These are phyloP conservation scores for Mucor racemosus DNA, from an alignment of 371 early-diverging fungal genomes.

Conservation along the genomic window DNA sequence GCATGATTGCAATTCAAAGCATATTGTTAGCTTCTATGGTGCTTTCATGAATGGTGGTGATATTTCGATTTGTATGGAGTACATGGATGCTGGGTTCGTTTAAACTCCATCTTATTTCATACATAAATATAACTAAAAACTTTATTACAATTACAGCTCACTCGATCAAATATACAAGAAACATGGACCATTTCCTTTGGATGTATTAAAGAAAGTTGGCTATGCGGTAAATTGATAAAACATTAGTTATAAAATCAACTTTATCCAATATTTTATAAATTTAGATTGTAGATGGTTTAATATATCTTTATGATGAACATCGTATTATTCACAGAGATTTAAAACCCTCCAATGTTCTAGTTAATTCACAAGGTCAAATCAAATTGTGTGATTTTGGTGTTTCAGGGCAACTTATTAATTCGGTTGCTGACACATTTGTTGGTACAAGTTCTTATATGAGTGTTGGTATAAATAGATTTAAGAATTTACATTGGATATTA, in stretches of 20 bases:
- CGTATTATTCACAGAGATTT: conserved; percentile 90
- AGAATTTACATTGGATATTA: background rate
- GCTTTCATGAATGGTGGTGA: conserved; percentile 83
- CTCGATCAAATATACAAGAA: conserved; percentile 81
- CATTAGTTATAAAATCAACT: too few species aligned
- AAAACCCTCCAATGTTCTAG: conserved; percentile 83
- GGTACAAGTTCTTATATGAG: conserved; percentile 94
- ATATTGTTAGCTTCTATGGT: conserved; percentile 91
- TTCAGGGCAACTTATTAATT: conserved; percentile 80
- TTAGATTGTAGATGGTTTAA: conserved; percentile 76
- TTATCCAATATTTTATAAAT: background rate
- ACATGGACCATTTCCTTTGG: conserved; percentile 76
- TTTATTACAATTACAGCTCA: conserved; percentile 49
- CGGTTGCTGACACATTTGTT: conserved; percentile 88
- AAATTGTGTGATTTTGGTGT: conserved; percentile 94
- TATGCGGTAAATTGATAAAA: conserved; percentile 58
- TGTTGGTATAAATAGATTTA: conserved; percentile 55
- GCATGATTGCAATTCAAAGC: conserved; percentile 82
- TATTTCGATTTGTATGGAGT: conserved; percentile 92
- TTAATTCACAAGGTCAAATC: conserved; percentile 81
- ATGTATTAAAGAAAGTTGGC: conserved; percentile 78
- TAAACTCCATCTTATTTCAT: conserved; percentile 9
- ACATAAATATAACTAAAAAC: background rate
- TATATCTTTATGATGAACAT: conserved; percentile 83
- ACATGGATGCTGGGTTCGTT: conserved; percentile 80